Percentiles rank a stretch among this genome's conserved stretches.
These are phyloP conservation scores for Prunus fruticosa DNA, from an alignment of 306 rosid genomes.

Conservation along the genomic window DNA sequence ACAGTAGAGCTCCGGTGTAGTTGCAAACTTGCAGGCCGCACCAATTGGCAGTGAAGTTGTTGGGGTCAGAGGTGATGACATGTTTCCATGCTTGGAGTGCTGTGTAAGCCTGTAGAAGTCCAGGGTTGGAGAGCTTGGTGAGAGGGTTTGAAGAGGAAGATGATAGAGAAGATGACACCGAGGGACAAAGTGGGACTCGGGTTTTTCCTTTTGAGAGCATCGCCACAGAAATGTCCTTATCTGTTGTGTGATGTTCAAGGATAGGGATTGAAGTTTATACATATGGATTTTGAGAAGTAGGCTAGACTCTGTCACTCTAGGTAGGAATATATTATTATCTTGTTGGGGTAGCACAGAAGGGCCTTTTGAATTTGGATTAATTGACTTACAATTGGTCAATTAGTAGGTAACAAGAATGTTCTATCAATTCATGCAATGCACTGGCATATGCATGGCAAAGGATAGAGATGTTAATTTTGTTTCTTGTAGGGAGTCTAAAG, in stretches of 20 bases:
- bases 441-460: background rate
- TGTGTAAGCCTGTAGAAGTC: constrained; percentile 62
- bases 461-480: constrained; percentile 4
- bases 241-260: background rate
- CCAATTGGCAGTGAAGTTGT: constrained; percentile 67
- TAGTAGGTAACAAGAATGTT: constrained; percentile 11
- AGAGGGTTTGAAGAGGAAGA: constrained; percentile 45
- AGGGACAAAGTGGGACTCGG: constrained; percentile 13
- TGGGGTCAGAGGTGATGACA: constrained; percentile 61
- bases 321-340: background rate
- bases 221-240: background rate
- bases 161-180: constrained; percentile 5
- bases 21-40: constrained; percentile 69
- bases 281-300: constrained; percentile 8
- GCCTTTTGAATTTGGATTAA: background rate
- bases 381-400: background rate
- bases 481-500: background rate
- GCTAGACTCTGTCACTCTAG: background rate
- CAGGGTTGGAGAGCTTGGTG: constrained; percentile 55
- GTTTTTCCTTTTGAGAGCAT: constrained; percentile 25
- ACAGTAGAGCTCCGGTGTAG: constrained; percentile 80
- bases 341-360: background rate
- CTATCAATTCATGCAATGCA: constrained; percentile 1
- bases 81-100: constrained; percentile 91
- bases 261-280: constrained; percentile 29